These are phyloP conservation scores for Fonsecaea nubica DNA, from an alignment of 2,329 filamentous ascomycete genomes.

Conservation along the genomic window DNA sequence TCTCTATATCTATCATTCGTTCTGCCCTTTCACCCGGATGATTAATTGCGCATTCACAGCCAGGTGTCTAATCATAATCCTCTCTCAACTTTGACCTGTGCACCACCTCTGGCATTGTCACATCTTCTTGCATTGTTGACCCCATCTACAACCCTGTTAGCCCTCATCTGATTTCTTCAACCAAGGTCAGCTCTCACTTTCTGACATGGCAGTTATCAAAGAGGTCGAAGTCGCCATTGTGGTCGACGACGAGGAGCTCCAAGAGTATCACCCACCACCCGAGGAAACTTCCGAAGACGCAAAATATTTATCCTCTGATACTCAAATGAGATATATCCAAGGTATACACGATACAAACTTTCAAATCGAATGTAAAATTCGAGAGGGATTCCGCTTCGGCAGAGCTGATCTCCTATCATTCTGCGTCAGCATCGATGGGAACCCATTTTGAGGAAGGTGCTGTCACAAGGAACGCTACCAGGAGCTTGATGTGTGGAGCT, in stretches of 20 bases:
- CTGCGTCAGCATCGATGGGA: conserved; percentile 3
- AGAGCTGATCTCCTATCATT: not conserved
- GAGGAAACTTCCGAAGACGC: not conserved
- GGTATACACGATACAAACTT: conserved; percentile 12
- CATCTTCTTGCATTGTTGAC: not conserved
- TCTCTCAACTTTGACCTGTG: too few species aligned
- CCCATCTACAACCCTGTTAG: not conserved
- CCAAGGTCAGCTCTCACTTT: not conserved
- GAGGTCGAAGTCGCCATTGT: not conserved
- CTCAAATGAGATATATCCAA: conserved; percentile 17
- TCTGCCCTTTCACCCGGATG: too few species aligned
- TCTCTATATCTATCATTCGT: too few species aligned
- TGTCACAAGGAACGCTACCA: not conserved
- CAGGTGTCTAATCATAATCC: too few species aligned
- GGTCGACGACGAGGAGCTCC: not conserved
- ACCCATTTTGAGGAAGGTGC: not conserved
- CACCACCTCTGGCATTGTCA: not conserved
- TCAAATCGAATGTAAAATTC: conserved; percentile 3
- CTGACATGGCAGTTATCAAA: not conserved
- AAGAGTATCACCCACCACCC: not conserved
- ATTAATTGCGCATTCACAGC: too few species aligned
- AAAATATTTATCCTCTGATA: not conserved
- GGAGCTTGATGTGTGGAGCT: not conserved
- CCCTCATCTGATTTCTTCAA: not conserved
- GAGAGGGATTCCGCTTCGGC: not conserved